phyloP scores from a whole-genome alignment of 495 filamentous ascomycete genomes.

The Zalerion maritima region DNA sequence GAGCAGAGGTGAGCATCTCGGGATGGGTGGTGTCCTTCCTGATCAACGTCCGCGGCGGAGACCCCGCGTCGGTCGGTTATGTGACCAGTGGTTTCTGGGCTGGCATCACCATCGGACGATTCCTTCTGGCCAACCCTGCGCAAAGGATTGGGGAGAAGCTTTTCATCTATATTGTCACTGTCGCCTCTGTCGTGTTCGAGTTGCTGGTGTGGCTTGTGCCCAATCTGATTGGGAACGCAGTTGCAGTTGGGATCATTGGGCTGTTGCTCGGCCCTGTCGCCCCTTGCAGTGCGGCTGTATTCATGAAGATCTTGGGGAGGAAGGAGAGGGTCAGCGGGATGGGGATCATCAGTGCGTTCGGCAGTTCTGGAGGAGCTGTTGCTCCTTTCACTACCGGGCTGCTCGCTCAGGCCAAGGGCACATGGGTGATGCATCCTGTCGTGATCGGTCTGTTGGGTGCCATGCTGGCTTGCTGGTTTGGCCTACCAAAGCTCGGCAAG shows the following conservation, averaged over 20 bases:
- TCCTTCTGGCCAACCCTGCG: slow-evolving; percentile 48
- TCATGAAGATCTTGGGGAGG: slow-evolving; percentile 45
- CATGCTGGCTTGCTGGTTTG: slow-evolving; percentile 55
- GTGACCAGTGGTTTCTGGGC: slow-evolving; percentile 76
- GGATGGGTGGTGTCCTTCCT: slow-evolving; percentile 75
- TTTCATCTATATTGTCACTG: slow-evolving; percentile 45
- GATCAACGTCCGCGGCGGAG: slow-evolving; percentile 50
- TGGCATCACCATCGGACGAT: slow-evolving; percentile 61
- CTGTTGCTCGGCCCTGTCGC: slow-evolving; percentile 66
- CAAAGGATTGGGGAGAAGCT: slow-evolving; percentile 51
- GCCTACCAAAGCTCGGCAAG: slow-evolving; percentile 39
- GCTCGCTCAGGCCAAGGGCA: slow-evolving; percentile 52
- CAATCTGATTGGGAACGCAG: slow-evolving; percentile 53
- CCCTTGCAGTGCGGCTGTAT: slow-evolving; percentile 54
- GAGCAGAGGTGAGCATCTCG: slow-evolving; percentile 62
- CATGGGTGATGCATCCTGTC: slow-evolving; percentile 63
- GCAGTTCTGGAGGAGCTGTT: slow-evolving; percentile 58
- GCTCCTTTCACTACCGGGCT: slow-evolving; percentile 64
- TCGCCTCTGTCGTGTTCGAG: slow-evolving; percentile 49
- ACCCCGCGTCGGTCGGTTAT: slow-evolving; percentile 56
- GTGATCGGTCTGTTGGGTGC: slow-evolving; percentile 49
- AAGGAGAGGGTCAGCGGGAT: slow-evolving; percentile 52
- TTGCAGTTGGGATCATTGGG: slow-evolving; percentile 57
- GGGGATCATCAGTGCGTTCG: slow-evolving; percentile 56
- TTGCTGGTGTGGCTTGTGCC: slow-evolving; percentile 63